A percentile compares a stretch with the other conserved stretches of the same genome.
Conservation (phyloP, 1,284 basidiomycete species). For the Erythrobasidium hasegawianum region DNA sequence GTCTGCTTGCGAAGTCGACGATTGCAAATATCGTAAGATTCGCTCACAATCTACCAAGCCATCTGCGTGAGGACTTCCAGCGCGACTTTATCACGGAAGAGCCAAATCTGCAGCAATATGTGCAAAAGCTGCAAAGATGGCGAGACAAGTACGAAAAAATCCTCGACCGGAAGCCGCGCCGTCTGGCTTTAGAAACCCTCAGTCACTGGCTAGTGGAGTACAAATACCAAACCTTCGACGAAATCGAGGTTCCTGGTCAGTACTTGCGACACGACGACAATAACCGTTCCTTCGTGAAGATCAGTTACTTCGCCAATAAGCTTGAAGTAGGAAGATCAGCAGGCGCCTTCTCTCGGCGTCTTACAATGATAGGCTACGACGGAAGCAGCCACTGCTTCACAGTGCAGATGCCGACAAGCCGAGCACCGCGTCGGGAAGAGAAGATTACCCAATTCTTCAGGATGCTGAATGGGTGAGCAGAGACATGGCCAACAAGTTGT, state of each 20-base stretch:
- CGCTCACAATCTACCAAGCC: slow-evolving; percentile 58
- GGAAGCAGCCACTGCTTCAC: slow-evolving; percentile 83
- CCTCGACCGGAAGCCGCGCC: slow-evolving; percentile 75
- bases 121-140: slow-evolving; percentile 85
- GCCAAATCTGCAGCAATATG: slow-evolving; percentile 80
- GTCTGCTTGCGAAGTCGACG: slow-evolving; percentile 60
- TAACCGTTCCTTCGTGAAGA: slow-evolving; percentile 85
- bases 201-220: slow-evolving; percentile 97
- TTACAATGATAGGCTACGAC: slow-evolving; percentile 90
- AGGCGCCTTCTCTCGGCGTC: slow-evolving; percentile 82
- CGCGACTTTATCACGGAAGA: slow-evolving; percentile 83
- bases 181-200: slow-evolving; percentile 81
- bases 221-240: slow-evolving; percentile 96
- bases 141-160: slow-evolving; percentile 83
- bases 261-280: slow-evolving; percentile 97
- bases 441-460: slow-evolving; percentile 86
- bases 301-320: slow-evolving; percentile 84
- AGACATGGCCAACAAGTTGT: not conserved
- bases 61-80: slow-evolving; percentile 73
- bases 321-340: slow-evolving; percentile 81
- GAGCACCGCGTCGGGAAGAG: slow-evolving; percentile 89
- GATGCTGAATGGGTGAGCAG: slow-evolving; percentile 77
- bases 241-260: slow-evolving; percentile 97
- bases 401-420: slow-evolving; percentile 81
- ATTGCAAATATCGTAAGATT: slow-evolving; percentile 65